Evolutionary conservation across 2,329 filamentous ascomycete genomes (phyloP).

Genomic region (Aspergillus tubingensis): DNA sequence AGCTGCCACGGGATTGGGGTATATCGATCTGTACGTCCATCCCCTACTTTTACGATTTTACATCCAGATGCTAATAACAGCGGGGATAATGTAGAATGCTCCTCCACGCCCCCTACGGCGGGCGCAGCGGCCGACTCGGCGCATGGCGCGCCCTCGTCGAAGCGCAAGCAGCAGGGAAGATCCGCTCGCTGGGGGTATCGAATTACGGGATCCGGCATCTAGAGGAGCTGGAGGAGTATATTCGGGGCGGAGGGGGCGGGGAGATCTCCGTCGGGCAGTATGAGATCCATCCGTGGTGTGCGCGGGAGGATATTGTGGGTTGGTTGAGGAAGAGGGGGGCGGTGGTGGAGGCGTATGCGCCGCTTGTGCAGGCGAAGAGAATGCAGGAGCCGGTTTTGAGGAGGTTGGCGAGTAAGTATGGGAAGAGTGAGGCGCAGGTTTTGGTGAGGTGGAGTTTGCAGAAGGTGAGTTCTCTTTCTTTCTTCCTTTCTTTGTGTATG

Average conservation of each 20-base stretch:
- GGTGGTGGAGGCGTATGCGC: conserved; percentile 60
- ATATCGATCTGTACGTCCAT: conserved; percentile 61
- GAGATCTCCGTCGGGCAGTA: conserved; percentile 82
- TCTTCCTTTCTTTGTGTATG: too few relatives aligned
- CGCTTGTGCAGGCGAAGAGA: conserved; percentile 48
- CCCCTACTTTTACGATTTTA: too few relatives aligned
- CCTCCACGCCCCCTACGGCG: conserved; percentile 44
- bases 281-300: conserved; percentile 87
- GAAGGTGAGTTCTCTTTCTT: conserved; percentile 43
- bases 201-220: conserved; percentile 45
- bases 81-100: conserved; percentile 31
- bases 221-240: conserved; percentile 44
- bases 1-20: conserved; percentile 63
- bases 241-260: conserved; percentile 52
- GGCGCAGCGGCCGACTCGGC: conserved; percentile 40
- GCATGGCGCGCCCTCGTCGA: conserved; percentile 46
- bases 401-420: conserved; percentile 56
- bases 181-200: conserved; percentile 46
- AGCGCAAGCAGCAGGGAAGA: conserved; percentile 40
- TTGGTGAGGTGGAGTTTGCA: conserved; percentile 64
- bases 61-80: neutral
- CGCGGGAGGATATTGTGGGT: conserved; percentile 72
- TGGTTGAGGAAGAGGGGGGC: conserved; percentile 71
- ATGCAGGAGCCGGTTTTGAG: conserved; percentile 57
- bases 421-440: conserved; percentile 60